Base-by-base conservation (phyloP, 1,139 yeast species). In the Candida tropicalis region DNA sequence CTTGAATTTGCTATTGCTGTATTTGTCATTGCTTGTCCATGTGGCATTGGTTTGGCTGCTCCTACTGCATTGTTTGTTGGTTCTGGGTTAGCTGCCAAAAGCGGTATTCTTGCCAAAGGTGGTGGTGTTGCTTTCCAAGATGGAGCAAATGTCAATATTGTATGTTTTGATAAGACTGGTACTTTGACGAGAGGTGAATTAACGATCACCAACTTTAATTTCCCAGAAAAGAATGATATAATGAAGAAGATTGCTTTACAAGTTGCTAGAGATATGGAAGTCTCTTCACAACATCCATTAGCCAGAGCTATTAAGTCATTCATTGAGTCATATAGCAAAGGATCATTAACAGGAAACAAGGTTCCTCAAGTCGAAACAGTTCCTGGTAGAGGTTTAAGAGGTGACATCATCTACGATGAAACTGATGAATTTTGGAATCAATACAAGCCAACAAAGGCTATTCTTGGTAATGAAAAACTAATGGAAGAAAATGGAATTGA, bases 41-140 rank as follows among this genome's bases (percentile, higher is more conserved):
- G 77, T 60, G 77, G 77, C 1, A 66, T 73, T 47, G 78, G 77
- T 1, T 60, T 73, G 35, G 78, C 78, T 15, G 77, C 77, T 0
- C 78, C 78, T 2, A 71, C 78, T 1, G 78, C 78, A 1, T 57
- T 73, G 28, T 70, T 70, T 57, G 77, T 72, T 4, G 78, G 78
- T 0, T 66, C 77, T 4, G 76, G 77, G 0, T 58, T 73, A 48
- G 77, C 78, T 27, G 77, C 77, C 10, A 70, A 67, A 44, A 52
- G 81, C 57, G 95, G 95, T n/a, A 82, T 86, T 39, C 66, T 86
- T 38, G 90, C 87, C 2, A 77, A 84, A 54, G 93, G 93, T 26
- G 95, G 95, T 10, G 95, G 95, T 36, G 82, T 81, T 41, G 90
- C 93, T 1, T 85, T 86, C 57, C 91, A 86, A 61, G 89, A 86